Evolutionary conservation across 768 basidiomycete species (phyloP).

Genomic region (Russula griseocarnosa): DNA sequence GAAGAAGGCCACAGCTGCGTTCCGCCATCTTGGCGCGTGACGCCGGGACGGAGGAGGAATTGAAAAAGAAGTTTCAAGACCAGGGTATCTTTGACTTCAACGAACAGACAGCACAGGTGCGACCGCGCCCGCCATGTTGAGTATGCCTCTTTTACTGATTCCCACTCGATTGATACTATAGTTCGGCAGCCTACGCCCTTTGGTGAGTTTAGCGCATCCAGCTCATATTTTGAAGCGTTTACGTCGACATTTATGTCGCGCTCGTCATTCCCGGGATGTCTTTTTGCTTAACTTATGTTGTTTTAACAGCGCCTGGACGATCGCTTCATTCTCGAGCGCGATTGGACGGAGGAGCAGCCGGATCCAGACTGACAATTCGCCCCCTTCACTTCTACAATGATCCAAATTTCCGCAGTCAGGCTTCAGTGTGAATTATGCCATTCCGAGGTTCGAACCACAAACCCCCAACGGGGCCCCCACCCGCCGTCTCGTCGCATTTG

Average conservation of each 20-base stretch:
- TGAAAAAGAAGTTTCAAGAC: neutral
- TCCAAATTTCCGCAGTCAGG: neutral
- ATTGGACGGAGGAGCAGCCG: neutral
- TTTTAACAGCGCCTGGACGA: conserved; percentile 8
- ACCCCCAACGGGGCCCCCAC: too few species aligned
- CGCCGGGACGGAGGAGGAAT: neutral
- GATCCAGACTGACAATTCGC: neutral
- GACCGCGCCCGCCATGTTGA: neutral
- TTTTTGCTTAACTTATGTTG: neutral
- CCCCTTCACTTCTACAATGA: neutral
- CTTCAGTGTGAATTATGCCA: neutral
- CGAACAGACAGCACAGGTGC: conserved; percentile 9
- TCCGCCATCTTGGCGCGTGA: neutral
- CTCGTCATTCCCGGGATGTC: too few species aligned
- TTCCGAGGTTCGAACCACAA: neutral
- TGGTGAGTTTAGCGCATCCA: conserved; percentile 5
- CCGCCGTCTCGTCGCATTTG: neutral
- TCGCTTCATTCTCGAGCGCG: neutral
- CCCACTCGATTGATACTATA: neutral
- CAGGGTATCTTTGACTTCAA: neutral
- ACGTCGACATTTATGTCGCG: too few species aligned
- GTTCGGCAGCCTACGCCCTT: conserved; percentile 6
- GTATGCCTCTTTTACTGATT: neutral
- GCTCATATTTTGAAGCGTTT: neutral
- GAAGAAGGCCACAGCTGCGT: neutral